Conservation (phyloP, 2,329 filamentous ascomycete genomes). For the Aureobasidium sp. region DNA sequence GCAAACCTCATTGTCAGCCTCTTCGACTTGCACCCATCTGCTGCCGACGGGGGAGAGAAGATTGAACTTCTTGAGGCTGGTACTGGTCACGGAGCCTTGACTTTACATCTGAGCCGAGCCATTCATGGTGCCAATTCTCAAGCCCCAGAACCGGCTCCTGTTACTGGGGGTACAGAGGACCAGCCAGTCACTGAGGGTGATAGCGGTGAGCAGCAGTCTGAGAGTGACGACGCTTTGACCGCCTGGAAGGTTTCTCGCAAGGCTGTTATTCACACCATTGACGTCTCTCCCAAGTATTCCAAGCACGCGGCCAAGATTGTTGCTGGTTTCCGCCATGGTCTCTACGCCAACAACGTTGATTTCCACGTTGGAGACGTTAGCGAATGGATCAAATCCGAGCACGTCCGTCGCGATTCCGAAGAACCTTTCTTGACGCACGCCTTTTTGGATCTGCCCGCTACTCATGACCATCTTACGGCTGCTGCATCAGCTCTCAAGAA, state of each 20-base stretch:
- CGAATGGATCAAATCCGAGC: slow-evolving; percentile 53
- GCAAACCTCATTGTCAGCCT: slow-evolving; percentile 68
- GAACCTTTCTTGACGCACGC: slow-evolving; percentile 64
- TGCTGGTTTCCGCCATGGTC: slow-evolving; percentile 58
- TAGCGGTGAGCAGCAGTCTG: slow-evolving; percentile 18
- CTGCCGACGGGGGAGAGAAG: slow-evolving; percentile 30
- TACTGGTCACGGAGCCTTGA: slow-evolving; percentile 76
- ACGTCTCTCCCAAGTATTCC: slow-evolving; percentile 57
- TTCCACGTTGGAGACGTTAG: slow-evolving; percentile 65
- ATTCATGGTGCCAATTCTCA: slow-evolving; percentile 65
- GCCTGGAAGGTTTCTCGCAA: slow-evolving; percentile 43
- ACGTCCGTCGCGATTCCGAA: slow-evolving; percentile 31
- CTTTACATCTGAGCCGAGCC: slow-evolving; percentile 66
- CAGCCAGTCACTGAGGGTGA: slow-evolving; percentile 25
- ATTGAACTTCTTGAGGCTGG: slow-evolving; percentile 78
- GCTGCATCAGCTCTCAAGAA: slow-evolving; percentile 54
- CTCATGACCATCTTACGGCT: slow-evolving; percentile 46
- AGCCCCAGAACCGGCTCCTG: slow-evolving; percentile 38
- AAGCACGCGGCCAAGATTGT: slow-evolving; percentile 59
- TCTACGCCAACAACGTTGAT: slow-evolving; percentile 64
- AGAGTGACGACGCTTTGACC: slow-evolving; percentile 20
- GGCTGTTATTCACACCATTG: slow-evolving; percentile 69
- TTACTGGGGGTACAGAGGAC: slow-evolving; percentile 19
- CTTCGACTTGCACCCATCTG: slow-evolving; percentile 58
- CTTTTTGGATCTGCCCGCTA: slow-evolving; percentile 65